A percentile compares a stretch with the other conserved stretches of the same genome.
phyloP scores from a whole-genome alignment of 108 stramenopile species.

The Ochromonas danica region DNA sequence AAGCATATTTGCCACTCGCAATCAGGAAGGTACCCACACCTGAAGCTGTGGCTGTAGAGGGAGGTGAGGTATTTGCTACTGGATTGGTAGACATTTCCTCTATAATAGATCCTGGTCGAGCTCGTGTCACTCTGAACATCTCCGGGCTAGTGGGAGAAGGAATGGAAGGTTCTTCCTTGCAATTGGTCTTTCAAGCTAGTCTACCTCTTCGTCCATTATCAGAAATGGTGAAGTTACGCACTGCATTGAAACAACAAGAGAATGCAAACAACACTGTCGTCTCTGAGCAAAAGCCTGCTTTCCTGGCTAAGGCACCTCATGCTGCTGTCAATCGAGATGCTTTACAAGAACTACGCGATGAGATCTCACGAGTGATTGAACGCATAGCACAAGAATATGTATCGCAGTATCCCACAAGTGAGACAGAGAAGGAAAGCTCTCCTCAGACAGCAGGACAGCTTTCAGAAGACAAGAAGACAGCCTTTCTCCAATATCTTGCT shows the following conservation, averaged over 20 bases:
- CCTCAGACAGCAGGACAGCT: background rate
- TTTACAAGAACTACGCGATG: slow-evolving; percentile 21
- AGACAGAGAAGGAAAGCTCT: background rate
- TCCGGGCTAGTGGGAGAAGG: background rate
- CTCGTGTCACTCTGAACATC: background rate
- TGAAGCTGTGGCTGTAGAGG: background rate
- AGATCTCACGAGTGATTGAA: background rate
- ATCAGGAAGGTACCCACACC: background rate
- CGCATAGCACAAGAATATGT: slow-evolving; percentile 23
- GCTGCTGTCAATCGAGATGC: slow-evolving; percentile 1
- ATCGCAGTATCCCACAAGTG: background rate
- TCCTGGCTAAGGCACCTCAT: background rate
- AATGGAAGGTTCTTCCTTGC: background rate
- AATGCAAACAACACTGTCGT: background rate
- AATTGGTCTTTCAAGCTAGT: background rate
- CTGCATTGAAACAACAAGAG: background rate
- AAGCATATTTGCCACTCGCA: background rate
- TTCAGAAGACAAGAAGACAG: background rate
- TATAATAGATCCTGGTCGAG: background rate
- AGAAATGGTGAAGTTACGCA: background rate
- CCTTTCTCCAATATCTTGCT: background rate
- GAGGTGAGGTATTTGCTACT: background rate
- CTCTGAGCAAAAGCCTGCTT: background rate
- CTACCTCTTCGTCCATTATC: background rate
- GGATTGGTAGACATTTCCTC: background rate